Base-by-base conservation (phyloP, 2,329 filamentous ascomycete genomes). In the Tympanopsis confertula region DNA sequence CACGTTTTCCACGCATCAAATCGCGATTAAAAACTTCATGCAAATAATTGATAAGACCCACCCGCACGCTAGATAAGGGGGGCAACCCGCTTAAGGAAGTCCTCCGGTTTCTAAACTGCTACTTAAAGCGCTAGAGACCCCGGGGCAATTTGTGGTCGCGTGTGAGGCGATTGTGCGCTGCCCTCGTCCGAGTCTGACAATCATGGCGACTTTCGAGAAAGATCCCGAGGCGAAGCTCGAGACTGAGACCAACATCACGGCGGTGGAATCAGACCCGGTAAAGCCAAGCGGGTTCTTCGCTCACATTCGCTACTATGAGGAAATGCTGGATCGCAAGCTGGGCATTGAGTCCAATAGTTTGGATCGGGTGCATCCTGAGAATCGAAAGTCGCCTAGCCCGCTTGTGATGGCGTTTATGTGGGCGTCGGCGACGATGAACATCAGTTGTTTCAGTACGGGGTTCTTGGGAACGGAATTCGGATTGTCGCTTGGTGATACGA, bases 381-480 rank as follows among this genome's bases (percentile, higher is more conserved):
- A 67, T 30, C 52, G 53, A 19, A 54, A 53, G 32, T 60, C 54
- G 54, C 54, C 51, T 15, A 62, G 63, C 46, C 60, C 62, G 42
- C 48, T 63, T 39, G 57, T 58, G 39, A 72, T 71, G 68, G 66
- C 65, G 10, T 49, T 69, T 40, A 54, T 72, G 40, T 72, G 68
- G 68, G 65, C 68, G 15, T 63, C 58, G 33, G 62, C 59, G 7
- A 69, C 65, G 1, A 63, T 70, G 59, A 70, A 71, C 47, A 57
- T 63, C 19, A 62, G 59, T 26, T 71, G 66, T 47, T 69, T 71
- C 40, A 57, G 65, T 2, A 68, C 65, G 0, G 68, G 68, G 7
- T 69, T 72, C 40, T 49, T 72, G 36, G 68, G 68, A 5, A 60
- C 57, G 53, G 58, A 68, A 42, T 57, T 71, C 22, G 67, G 66